Evolutionary conservation across 2,329 filamentous ascomycete genomes (phyloP), one percentile per base, ranked within the genome.

Genomic region (Aspergillus fijiensis): DNA sequence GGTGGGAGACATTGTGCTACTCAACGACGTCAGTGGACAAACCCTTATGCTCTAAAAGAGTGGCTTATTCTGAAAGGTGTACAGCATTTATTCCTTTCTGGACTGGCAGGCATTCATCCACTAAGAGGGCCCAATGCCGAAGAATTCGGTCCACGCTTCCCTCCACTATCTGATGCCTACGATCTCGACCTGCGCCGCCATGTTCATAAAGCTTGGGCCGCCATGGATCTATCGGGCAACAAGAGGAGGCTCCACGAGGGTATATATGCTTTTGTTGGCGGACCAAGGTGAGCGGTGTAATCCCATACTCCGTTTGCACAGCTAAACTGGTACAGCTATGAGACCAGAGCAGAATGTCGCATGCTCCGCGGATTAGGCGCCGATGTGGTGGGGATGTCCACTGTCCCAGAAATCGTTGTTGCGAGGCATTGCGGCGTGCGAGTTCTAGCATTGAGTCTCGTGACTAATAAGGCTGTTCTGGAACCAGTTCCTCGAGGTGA

Each of bases 321-420:
- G 27, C 19, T 7, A 35, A 25, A 14, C 16, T 5, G 33, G 35
- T 35, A 45, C 55, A 84, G 82, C 52, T 89, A 88, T 69, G 87
- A 89, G 70, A 89, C 86, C 2, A 78, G 87, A 61, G 85, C 86
- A 1, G 86, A 89, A 70, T 88, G 85, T 68, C 81, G 86, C 19
- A 82, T 88, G 81, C 77, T 89, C 60, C 79, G 80, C 45, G 77
- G 77, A 51, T 73, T 88, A 6, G 86, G 87, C 6, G 86, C 85
- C n/a, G 87, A 89, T 68, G 77, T 89, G n/a, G 87, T 89, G 2
- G 87, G 87, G 14, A 89, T 89, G 87, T 88, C 85, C 33, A 89
- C 87, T 0, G 86, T 89, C 29, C 87, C 87, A 7, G 87, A 89
- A 69, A 87, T 89, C 55, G 82, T 89, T 53, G 85, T 87, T 16